Base-by-base conservation (phyloP, 495 filamentous ascomycete species). In the Aspergillus conjunctus region DNA sequence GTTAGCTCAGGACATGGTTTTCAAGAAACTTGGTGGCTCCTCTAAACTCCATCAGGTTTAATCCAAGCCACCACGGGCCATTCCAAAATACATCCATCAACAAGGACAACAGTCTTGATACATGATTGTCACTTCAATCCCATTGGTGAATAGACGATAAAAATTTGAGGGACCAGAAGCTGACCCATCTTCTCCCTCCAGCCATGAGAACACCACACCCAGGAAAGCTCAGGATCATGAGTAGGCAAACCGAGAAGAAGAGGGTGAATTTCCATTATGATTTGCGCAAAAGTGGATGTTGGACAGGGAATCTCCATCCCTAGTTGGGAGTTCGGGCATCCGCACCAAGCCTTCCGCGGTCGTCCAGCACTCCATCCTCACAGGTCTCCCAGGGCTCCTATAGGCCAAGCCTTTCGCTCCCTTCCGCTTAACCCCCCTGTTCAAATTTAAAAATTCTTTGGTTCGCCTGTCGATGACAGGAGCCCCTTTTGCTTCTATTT, bases 281-380 rank as follows among this genome's bases (percentile, higher is more conserved):
- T 48, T 48, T 48, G 44, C 44, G 18, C n/a, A 22, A 48, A 48
- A 48, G 44, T 48, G 44, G 44, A 21, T 48, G 44, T 48, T 21
- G 44, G 12, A 48, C 44, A 48, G 21, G 7, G 44, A n/a, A 48
- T 48, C n/a, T 4, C 44, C 20, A 46, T 48, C 44, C 44, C 44
- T 48, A 48, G 15, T 48, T 22, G 18, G 18, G 44, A 46, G 20
- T 46, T 21, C 9, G 44, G 39, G n/a, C 9, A 17, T 21, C 44
- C 18, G 20, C 18, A 17, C 44, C 18, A 17, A 46, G 11, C 44
- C 44, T 10, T 20, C 44, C 20, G 20, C 11, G 44, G 20, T 17
- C 44, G 20, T 17, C 44, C 44, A 46, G 9, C 9, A 11, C 44
- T 22, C 44, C 44, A 48, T 48, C 10, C 44, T 41, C 9, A 41